These are phyloP conservation scores for Colletotrichum sp. DNA, from an alignment of 2,329 filamentous ascomycete genomes.

Conservation along the genomic window DNA sequence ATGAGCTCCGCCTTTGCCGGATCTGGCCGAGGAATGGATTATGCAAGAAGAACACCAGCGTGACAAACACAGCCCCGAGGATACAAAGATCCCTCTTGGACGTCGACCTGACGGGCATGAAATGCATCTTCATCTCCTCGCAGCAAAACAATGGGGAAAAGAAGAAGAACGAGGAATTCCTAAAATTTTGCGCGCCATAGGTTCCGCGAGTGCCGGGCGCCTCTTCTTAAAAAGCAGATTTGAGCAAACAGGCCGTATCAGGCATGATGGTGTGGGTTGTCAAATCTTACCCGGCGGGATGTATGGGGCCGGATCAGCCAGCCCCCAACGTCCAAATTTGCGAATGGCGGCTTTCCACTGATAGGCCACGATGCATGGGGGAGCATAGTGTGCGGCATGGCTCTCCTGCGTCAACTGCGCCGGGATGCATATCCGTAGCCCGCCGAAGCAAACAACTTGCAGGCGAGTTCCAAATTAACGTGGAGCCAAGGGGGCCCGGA, in stretches of 20 bases:
- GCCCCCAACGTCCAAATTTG: neutral
- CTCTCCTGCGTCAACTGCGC: neutral
- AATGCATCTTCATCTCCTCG: neutral
- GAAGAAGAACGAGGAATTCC: neutral
- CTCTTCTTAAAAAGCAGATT: neutral
- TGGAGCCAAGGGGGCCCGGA: neutral
- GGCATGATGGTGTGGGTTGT: neutral
- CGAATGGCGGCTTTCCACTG: neutral
- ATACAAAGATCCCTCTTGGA: constrained; percentile 1
- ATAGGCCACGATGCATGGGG: neutral
- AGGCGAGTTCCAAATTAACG: neutral
- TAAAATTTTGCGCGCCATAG: neutral
- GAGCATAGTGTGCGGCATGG: neutral
- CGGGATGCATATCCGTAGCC: neutral
- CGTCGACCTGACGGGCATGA: neutral
- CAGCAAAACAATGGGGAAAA: neutral
- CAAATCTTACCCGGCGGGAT: neutral
- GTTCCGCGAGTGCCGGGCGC: neutral
- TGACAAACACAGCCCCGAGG: neutral
- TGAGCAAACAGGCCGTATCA: neutral
- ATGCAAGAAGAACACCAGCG: neutral
- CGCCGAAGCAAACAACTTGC: neutral
- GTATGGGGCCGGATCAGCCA: neutral
- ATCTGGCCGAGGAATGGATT: constrained; percentile 4
- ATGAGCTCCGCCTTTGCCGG: neutral